Conservation (phyloP, 2,329 filamentous ascomycete species). For the Microsporum ferrugineum region DNA sequence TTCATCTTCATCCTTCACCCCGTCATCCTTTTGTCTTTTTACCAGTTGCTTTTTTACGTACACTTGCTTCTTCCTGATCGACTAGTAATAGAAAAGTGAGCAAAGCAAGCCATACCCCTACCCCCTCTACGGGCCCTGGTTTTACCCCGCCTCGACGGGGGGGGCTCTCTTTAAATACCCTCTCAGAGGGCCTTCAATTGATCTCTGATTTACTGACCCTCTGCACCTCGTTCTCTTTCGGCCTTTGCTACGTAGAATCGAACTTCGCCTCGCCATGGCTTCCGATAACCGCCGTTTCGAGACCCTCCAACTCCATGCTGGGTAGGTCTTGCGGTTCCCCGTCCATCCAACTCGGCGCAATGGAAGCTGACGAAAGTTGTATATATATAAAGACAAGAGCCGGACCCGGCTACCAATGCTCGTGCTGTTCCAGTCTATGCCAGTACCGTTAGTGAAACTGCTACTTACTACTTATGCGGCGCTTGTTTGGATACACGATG, state of each 20-base stretch:
- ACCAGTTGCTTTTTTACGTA: not conserved
- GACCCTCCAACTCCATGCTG: slow-evolving; percentile 76
- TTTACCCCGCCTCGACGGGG: slow-evolving; percentile 1
- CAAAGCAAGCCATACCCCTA: not conserved
- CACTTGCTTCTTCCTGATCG: not conserved
- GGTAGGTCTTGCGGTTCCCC: slow-evolving; percentile 41
- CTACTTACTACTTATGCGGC: not conserved
- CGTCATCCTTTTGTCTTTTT: not conserved
- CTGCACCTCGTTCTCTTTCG: not conserved
- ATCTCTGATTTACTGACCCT: not conserved
- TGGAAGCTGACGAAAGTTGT: not conserved
- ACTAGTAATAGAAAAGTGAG: not conserved
- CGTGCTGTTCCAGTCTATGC: slow-evolving; percentile 94
- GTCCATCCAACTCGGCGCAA: not conserved
- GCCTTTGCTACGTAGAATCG: not conserved
- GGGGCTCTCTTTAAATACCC: not conserved
- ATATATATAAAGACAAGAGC: slow-evolving; percentile 50
- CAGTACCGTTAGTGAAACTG: slow-evolving; percentile 50
- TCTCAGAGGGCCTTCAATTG: not conserved
- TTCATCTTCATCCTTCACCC: not conserved
- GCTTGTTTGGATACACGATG: not conserved
- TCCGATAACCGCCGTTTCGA: slow-evolving; percentile 50
- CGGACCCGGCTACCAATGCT: slow-evolving; percentile 71
- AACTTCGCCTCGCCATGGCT: not conserved
- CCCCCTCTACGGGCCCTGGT: not conserved